These are phyloP conservation scores for Quercus lobata DNA, from an alignment of 331 rosid genomes.

Conservation along the genomic window DNA sequence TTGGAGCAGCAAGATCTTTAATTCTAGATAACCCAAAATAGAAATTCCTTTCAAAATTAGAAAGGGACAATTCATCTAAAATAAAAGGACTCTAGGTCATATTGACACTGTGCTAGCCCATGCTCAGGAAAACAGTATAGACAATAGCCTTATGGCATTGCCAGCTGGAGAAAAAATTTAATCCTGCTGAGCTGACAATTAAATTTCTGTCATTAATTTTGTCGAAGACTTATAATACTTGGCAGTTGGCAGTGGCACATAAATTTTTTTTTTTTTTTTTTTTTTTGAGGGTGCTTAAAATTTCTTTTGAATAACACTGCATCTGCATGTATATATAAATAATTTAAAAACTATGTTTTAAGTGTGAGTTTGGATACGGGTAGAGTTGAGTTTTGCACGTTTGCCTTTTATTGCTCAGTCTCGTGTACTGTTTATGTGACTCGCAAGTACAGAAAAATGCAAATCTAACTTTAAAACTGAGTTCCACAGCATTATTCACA, in stretches of 20 bases:
- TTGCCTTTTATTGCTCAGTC: rapidly evolving
- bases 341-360: too few relatives aligned
- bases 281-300: too few relatives aligned
- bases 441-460: too few relatives aligned
- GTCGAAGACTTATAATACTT: too few relatives aligned
- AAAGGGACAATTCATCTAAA: background rate
- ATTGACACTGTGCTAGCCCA: background rate
- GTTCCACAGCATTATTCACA: rapidly evolving
- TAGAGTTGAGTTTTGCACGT: too few relatives aligned
- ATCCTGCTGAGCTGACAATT: background rate
- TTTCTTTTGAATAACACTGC: too few relatives aligned
- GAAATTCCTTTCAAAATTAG: background rate
- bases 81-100: background rate
- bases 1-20: background rate
- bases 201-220: too few relatives aligned
- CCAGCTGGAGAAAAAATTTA: background rate
- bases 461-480: too few relatives aligned
- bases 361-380: too few relatives aligned
- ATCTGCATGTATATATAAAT: too few relatives aligned
- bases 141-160: background rate
- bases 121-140: background rate
- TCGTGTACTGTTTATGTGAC: rapidly evolving
- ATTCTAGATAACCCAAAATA: background rate
- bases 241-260: too few relatives aligned
- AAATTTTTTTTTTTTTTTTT: too few relatives aligned